Percentiles rank a stretch among this genome's conserved stretches.
These are phyloP conservation scores for Pisolithus thermaeus DNA, from an alignment of 1,284 basidiomycete genomes.

Conservation along the genomic window DNA sequence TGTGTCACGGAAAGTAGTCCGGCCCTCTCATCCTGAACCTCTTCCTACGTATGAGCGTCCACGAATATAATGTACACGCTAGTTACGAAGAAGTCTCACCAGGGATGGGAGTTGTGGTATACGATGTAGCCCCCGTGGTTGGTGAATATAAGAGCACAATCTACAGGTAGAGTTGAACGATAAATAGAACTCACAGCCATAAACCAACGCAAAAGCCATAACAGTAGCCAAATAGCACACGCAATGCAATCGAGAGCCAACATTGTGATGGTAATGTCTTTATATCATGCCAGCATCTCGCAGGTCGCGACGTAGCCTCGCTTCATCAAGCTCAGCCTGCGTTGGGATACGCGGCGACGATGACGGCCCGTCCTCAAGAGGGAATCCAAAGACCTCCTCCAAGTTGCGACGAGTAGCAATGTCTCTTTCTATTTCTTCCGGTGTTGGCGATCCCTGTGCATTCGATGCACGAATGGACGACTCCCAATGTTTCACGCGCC, in stretches of 20 bases:
- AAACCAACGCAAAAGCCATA: conserved; percentile 1
- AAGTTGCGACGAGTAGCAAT: conserved; percentile 42
- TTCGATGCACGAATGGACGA: conserved; percentile 48
- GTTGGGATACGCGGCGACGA: conserved; percentile 23
- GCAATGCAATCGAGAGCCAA: background rate
- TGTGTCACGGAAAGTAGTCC: too few species aligned
- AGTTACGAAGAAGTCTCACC: background rate
- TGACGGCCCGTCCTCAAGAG: conserved; percentile 19
- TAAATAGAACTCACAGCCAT: background rate
- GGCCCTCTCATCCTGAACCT: too few species aligned
- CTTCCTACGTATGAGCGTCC: background rate
- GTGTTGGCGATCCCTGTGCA: conserved; percentile 28
- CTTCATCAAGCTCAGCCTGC: conserved; percentile 35
- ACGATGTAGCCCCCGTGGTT: background rate
- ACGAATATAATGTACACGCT: background rate
- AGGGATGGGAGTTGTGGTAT: background rate
- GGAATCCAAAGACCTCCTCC: conserved; percentile 43
- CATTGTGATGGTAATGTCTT: background rate
- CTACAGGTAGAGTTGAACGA: background rate
- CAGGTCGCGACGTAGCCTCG: conserved; percentile 45
- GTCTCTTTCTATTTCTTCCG: conserved; percentile 44
- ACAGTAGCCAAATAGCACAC: background rate
- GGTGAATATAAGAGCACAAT: background rate
- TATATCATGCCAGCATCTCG: conserved; percentile 50
- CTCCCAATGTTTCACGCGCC: conserved; percentile 82